phyloP scores from a whole-genome alignment of 2,329 filamentous ascomycete genomes.

The Tolypocladium ovalisporum region DNA sequence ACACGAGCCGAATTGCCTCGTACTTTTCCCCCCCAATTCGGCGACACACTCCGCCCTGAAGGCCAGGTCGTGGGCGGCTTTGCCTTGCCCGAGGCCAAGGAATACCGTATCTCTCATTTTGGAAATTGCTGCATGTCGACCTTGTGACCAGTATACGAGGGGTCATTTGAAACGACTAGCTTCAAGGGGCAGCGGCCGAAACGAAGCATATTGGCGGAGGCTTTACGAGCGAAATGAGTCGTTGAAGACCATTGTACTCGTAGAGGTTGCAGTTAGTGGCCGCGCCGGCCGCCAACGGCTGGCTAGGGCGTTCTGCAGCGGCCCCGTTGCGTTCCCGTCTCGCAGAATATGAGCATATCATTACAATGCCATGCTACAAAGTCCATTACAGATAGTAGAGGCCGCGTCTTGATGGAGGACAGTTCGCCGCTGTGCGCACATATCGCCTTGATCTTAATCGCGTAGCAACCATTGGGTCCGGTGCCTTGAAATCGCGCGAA shows the following conservation, averaged over 20 bases:
- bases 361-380: background rate
- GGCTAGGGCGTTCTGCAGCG: no score
- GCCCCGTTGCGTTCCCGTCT: background rate
- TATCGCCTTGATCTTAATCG: background rate
- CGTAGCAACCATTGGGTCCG: background rate
- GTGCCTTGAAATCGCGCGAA: background rate
- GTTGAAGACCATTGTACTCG: background rate
- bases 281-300: no score
- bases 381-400: background rate
- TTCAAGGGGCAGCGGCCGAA: background rate
- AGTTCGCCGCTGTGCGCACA: no score
- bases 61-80: background rate
- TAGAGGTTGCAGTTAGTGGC: no score
- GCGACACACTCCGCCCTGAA: no score
- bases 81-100: background rate
- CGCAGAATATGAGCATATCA: background rate
- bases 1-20: background rate
- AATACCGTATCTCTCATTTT: background rate
- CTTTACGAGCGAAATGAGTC: background rate
- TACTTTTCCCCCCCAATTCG: background rate
- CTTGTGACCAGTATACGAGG: background rate
- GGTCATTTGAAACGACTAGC: background rate
- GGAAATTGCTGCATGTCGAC: background rate
- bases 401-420: no score
- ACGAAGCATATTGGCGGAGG: background rate